Conservation (phyloP, 1,284 basidiomycete genomes). For the Moesziomyces globuligerus region DNA sequence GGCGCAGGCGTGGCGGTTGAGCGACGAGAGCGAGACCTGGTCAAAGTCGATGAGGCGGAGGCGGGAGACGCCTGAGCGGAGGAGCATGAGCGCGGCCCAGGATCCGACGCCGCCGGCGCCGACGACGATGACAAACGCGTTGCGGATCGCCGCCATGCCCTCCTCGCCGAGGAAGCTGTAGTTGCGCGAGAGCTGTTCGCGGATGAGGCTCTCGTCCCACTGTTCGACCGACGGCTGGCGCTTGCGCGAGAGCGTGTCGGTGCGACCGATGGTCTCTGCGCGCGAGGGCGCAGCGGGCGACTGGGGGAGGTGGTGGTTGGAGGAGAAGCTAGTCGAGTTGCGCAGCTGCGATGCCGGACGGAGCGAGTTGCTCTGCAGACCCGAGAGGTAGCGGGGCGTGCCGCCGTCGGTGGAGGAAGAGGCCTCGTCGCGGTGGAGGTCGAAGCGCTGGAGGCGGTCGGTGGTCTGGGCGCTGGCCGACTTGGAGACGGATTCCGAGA, state of each 20-base stretch:
- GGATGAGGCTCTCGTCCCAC: constrained; percentile 67
- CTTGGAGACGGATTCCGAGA: constrained; percentile 41
- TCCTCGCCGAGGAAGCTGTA: constrained; percentile 95
- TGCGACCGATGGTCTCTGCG: constrained; percentile 14
- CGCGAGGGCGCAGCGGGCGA: constrained; percentile 31
- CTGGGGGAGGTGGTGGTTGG: constrained; percentile 15
- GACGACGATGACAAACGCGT: constrained; percentile 83
- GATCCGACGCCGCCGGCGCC: constrained; percentile 97
- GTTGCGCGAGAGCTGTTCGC: constrained; percentile 84
- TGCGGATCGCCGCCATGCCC: constrained; percentile 81
- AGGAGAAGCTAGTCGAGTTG: constrained; percentile 38
- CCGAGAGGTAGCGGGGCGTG: constrained; percentile 54
- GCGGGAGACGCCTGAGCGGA: constrained; percentile 61
- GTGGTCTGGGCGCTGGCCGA: constrained; percentile 29
- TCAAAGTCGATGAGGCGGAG: constrained; percentile 66
- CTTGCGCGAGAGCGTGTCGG: constrained; percentile 21
- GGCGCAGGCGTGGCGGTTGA: constrained; percentile 83
- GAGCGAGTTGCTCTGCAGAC: constrained; percentile 30
- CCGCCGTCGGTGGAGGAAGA: constrained; percentile 43
- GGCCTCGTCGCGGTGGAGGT: constrained; percentile 30
- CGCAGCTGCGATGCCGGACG: constrained; percentile 32
- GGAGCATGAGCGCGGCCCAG: constrained; percentile 89
- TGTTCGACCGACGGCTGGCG: constrained; percentile 31
- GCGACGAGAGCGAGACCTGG: constrained; percentile 72
- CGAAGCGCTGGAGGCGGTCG: constrained; percentile 41